Percentiles rank a stretch among this genome's conserved stretches.
phyloP scores from a whole-genome alignment of 768 basidiomycete species.

The Rhizopogon rudus region DNA sequence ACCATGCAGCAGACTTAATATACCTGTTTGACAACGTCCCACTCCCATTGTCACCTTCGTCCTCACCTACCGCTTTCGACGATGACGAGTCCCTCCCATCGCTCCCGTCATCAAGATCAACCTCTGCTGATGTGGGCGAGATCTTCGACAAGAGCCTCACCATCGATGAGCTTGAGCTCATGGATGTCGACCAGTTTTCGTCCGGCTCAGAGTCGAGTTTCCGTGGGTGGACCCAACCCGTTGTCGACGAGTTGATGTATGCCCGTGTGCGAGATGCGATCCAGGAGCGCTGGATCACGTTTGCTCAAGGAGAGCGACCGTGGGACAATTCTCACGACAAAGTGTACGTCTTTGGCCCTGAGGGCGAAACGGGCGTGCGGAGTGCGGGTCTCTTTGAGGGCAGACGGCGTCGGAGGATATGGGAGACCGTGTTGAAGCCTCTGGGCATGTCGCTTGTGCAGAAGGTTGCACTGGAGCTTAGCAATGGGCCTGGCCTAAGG shows the following conservation, averaged over 20 bases:
- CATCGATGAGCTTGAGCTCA: constrained; percentile 21
- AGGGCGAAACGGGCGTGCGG: constrained; percentile 77
- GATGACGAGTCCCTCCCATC: constrained; percentile 27
- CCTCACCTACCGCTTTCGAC: constrained; percentile 29
- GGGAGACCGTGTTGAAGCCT: constrained; percentile 65
- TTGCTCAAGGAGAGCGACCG: constrained; percentile 68
- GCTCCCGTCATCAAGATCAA: constrained; percentile 23
- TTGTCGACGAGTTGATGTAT: constrained; percentile 66
- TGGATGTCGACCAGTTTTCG: constrained; percentile 20
- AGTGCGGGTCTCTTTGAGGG: constrained; percentile 60
- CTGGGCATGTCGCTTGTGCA: constrained; percentile 63
- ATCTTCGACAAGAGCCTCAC: constrained; percentile 13
- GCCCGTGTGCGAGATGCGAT: constrained; percentile 63
- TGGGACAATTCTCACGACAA: constrained; percentile 56
- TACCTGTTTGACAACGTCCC: constrained; percentile 79
- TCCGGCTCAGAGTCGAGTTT: constrained; percentile 8
- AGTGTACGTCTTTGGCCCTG: constrained; percentile 77
- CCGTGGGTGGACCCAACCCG: constrained; percentile 48
- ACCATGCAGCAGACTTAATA: constrained; percentile 68
- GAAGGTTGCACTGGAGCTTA: constrained; percentile 70
- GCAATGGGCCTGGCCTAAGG: constrained; percentile 52
- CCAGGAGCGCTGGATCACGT: constrained; percentile 71
- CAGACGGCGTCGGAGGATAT: constrained; percentile 50
- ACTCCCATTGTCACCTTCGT: constrained; percentile 37
- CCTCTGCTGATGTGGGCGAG: constrained; percentile 14